These are phyloP conservation scores for Agrocybe praecox DNA, from an alignment of 768 basidiomycete species.

Conservation along the genomic window DNA sequence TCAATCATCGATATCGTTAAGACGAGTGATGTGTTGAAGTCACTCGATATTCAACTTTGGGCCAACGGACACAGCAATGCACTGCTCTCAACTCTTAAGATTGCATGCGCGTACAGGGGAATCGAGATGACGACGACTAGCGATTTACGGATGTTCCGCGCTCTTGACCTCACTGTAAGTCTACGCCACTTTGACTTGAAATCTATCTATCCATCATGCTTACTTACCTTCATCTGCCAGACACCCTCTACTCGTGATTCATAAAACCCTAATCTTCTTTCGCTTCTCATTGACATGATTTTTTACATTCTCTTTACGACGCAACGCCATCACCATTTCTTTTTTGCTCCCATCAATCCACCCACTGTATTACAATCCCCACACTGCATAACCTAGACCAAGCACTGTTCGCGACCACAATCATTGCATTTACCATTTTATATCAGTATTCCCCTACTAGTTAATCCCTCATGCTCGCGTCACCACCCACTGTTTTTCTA, in stretches of 20 bases:
- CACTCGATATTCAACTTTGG: conserved; percentile 58
- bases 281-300: not conserved
- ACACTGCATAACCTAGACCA: conserved; percentile 1
- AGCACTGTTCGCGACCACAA: not conserved
- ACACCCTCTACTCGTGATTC: not conserved
- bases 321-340: not conserved
- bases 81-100: conserved; percentile 55
- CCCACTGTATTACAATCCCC: conserved; percentile 1
- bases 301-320: not conserved
- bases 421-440: not conserved
- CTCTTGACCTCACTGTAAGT: conserved; percentile 14
- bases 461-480: not conserved
- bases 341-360: not conserved
- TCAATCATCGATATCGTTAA: conserved; percentile 59
- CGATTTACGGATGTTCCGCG: conserved; percentile 57
- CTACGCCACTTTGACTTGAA: not conserved
- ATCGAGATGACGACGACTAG: conserved; percentile 53
- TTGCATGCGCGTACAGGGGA: conserved; percentile 65
- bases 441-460: conserved; percentile 3
- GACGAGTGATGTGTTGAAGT: conserved; percentile 40
- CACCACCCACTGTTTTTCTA: not conserved
- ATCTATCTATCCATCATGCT: not conserved
- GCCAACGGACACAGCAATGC: conserved; percentile 50
- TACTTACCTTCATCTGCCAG: not conserved
- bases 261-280: not conserved